These are phyloP conservation scores for Aspergillus sp. DNA, from an alignment of 2,329 filamentous ascomycete genomes.

Conservation along the genomic window DNA sequence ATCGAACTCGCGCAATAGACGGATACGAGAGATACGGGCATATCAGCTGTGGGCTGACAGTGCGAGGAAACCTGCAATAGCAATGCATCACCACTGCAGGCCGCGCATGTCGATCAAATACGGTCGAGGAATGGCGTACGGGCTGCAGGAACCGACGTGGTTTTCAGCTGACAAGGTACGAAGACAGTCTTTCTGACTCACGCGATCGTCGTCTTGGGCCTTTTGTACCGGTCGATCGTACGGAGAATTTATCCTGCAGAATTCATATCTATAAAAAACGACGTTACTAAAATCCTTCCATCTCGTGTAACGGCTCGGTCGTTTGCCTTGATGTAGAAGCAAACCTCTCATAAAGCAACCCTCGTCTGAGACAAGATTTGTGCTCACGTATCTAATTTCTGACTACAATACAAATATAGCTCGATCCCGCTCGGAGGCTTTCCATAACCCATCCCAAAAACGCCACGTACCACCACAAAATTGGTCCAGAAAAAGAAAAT, in stretches of 20 bases:
- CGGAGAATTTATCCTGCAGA: neutral
- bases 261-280: too few species aligned
- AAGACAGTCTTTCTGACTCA: constrained; percentile 4
- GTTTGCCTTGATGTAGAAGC: constrained; percentile 13
- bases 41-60: neutral
- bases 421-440: constrained; percentile 4
- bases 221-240: neutral
- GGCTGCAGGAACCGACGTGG: constrained; percentile 32
- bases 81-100: neutral
- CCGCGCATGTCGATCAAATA: constrained; percentile 13
- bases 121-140: constrained; percentile 15
- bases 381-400: neutral
- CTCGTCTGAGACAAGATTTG: neutral
- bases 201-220: neutral
- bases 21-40: neutral
- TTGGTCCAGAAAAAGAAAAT: too few species aligned
- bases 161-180: constrained; percentile 22
- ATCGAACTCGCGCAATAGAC: neutral
- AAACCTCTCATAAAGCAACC: too few species aligned
- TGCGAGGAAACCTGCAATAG: constrained; percentile 2
- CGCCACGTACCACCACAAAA: neutral
- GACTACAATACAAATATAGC: neutral
- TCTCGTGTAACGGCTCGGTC: constrained; percentile 6
- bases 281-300: constrained; percentile 1
- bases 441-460: neutral